A percentile compares a stretch with the other conserved stretches of the same genome.
Evolutionary conservation across 2,329 filamentous ascomycete species (phyloP).

Genomic region (Colletotrichum sp.): DNA sequence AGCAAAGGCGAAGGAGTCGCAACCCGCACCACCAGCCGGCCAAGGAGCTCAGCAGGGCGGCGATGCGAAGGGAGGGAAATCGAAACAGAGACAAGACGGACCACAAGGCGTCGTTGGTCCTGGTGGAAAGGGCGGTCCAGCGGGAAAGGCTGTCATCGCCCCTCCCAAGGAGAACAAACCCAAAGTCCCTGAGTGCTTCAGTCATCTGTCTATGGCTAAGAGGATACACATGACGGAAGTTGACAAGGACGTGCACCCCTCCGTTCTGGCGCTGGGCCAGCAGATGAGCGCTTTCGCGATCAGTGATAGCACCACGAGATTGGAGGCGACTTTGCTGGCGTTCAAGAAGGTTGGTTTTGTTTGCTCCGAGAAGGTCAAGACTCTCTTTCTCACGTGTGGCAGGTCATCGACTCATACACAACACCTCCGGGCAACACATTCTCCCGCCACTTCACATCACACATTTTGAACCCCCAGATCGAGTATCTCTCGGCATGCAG

Average conservation of each 20-base stretch:
- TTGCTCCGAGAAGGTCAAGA: not conserved
- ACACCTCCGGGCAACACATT: constrained; percentile 86
- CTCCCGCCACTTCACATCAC: constrained; percentile 87
- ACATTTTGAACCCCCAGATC: constrained; percentile 92
- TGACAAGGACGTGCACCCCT: constrained; percentile 83
- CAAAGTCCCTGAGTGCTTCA: constrained; percentile 75
- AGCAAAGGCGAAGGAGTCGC: constrained; percentile 70
- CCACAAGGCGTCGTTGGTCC: constrained; percentile 31
- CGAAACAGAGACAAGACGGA: constrained; percentile 52
- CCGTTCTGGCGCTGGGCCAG: constrained; percentile 83
- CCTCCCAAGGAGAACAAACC: constrained; percentile 59
- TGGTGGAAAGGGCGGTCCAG: constrained; percentile 36
- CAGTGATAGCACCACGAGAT: constrained; percentile 86
- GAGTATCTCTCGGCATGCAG: constrained; percentile 92
- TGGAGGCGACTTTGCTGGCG: constrained; percentile 85
- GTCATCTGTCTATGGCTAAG: constrained; percentile 76
- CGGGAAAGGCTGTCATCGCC: constrained; percentile 36
- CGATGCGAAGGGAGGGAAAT: constrained; percentile 53
- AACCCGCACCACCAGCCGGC: constrained; percentile 42
- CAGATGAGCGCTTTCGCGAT: constrained; percentile 90
- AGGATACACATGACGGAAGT: constrained; percentile 60
- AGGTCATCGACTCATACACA: constrained; percentile 93
- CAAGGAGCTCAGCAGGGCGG: constrained; percentile 39
- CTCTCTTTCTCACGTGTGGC: constrained; percentile 19
- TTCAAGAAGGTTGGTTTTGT: constrained; percentile 75